phyloP scores from a whole-genome alignment of 805 yeast genomes.

The Alloascoidea africana region DNA sequence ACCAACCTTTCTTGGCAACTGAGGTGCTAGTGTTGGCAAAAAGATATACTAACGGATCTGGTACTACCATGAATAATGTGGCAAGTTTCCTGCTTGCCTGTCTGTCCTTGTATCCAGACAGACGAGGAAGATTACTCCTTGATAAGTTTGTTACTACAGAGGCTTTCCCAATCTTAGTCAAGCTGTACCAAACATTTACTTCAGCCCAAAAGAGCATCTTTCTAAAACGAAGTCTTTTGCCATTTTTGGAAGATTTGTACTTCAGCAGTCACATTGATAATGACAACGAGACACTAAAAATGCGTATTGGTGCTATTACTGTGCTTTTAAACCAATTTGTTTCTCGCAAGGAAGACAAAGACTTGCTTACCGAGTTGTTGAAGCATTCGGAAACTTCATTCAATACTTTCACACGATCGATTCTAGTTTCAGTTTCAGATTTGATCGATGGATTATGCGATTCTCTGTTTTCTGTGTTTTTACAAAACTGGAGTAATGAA shows the following conservation, averaged over 20 bases:
- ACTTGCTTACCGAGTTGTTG: not conserved
- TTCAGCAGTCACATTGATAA: too few relatives aligned
- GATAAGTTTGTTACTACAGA: not conserved
- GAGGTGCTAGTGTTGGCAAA: not conserved
- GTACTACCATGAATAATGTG: too few relatives aligned
- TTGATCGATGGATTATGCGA: not conserved
- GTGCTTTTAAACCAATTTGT: not conserved
- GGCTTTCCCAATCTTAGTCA: not conserved
- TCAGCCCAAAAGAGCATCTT: not conserved
- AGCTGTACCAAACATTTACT: not conserved
- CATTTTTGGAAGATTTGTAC: not conserved
- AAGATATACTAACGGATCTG: too few relatives aligned
- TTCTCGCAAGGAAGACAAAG: not conserved
- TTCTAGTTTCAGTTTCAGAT: not conserved
- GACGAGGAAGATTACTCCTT: not conserved
- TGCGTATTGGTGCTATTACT: not conserved
- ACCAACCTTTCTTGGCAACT: not conserved
- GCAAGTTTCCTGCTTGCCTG: not conserved
- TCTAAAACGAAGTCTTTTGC: not conserved
- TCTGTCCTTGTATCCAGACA: not conserved
- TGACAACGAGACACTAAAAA: not conserved
- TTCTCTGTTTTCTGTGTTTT: constrained; percentile 4
- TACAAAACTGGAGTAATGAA: constrained; percentile 22
- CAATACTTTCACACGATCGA: not conserved
- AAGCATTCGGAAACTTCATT: too few relatives aligned